These are phyloP conservation scores for Coemansia sp. DNA, from an alignment of 192 early-diverging fungal species.

Conservation along the genomic window DNA sequence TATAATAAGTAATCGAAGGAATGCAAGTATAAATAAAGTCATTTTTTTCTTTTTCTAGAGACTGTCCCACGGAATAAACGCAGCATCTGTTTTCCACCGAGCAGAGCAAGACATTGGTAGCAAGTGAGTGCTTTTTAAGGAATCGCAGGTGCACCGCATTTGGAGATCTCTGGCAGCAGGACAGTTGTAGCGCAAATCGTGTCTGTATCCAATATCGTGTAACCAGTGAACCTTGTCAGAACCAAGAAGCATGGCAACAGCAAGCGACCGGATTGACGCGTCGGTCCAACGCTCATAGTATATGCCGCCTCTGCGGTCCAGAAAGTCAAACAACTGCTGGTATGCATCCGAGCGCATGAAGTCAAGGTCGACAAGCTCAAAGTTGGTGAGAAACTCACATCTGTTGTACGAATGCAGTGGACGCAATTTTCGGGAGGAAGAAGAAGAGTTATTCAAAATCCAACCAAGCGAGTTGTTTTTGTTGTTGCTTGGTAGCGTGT, in stretches of 20 bases:
- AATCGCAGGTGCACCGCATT: slow-evolving; percentile 39
- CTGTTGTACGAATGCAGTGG: slow-evolving; percentile 35
- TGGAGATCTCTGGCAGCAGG: slow-evolving; percentile 43
- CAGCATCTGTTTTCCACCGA: slow-evolving; percentile 11
- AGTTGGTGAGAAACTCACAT: slow-evolving; percentile 77
- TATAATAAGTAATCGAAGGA: neutral
- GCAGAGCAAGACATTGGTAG: slow-evolving; percentile 34
- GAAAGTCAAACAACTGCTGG: slow-evolving; percentile 50
- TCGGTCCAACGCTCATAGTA: slow-evolving; percentile 56
- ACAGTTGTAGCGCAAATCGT: slow-evolving; percentile 62
- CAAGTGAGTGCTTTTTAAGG: slow-evolving; percentile 29
- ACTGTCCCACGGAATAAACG: neutral
- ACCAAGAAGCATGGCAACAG: slow-evolving; percentile 56
- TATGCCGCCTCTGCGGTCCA: slow-evolving; percentile 56
- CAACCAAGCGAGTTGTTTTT: slow-evolving; percentile 23
- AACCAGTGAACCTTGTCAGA: slow-evolving; percentile 60
- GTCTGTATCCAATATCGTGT: slow-evolving; percentile 63
- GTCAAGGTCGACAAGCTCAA: slow-evolving; percentile 72
- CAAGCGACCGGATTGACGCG: slow-evolving; percentile 63
- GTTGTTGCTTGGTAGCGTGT: neutral
- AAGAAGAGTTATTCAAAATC: neutral
- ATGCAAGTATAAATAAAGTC: neutral
- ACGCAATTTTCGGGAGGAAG: neutral
- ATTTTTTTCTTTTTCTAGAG: too few species aligned
- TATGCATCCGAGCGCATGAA: slow-evolving; percentile 64